Conservation (phyloP, 306 rosid species). For the Cucurbita ficifolia region DNA sequence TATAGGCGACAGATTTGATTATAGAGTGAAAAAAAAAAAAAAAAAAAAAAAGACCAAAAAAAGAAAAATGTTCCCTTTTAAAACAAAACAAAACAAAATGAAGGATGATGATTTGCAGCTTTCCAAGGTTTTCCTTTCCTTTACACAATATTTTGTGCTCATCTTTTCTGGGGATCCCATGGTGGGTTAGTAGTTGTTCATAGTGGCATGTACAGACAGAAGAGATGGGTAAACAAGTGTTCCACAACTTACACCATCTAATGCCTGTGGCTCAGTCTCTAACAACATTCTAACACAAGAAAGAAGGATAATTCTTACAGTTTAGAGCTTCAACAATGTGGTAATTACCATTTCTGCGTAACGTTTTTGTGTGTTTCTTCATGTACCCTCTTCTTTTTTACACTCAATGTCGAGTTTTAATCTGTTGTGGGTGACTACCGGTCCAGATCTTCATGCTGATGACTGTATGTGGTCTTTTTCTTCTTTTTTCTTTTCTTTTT, state of each 20-base stretch:
- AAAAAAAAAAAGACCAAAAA: background rate
- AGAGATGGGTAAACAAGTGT: background rate
- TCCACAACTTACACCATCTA: background rate
- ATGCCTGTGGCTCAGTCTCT: background rate
- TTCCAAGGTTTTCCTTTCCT: background rate
- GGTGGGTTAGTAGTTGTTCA: background rate
- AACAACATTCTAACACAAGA: background rate
- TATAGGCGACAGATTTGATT: background rate
- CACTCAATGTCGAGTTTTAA: background rate
- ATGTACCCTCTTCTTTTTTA: background rate
- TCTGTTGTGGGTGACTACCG: background rate
- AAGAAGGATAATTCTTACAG: background rate
- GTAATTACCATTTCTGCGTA: background rate
- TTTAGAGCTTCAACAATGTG: background rate
- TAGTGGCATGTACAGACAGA: constrained; percentile 1
- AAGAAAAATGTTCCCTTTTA: background rate
- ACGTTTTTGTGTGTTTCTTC: background rate
- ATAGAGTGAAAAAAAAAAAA: background rate
- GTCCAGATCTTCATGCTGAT: background rate
- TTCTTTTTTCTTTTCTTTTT: background rate
- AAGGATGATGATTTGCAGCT: background rate
- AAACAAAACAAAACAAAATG: background rate
- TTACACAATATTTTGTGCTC: background rate
- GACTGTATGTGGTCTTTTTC: background rate
- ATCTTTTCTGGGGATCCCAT: background rate